Percentiles rank a stretch among this genome's conserved stretches.
These are phyloP conservation scores for Symbiodinium natans DNA, from an alignment of 73 alveolate genomes.

Conservation along the genomic window DNA sequence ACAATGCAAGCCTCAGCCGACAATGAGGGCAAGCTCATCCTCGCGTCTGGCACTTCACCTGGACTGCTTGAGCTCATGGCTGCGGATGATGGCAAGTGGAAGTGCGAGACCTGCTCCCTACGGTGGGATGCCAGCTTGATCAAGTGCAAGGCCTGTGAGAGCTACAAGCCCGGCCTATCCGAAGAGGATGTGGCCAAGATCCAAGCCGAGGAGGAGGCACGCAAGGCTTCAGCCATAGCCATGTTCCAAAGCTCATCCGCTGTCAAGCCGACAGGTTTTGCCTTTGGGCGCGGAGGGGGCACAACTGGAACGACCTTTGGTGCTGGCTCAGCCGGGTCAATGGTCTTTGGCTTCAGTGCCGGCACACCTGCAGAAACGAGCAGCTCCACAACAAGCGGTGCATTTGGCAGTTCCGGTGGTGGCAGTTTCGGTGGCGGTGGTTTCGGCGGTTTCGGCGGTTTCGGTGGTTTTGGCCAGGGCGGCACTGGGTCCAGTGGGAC, in stretches of 20 bases:
- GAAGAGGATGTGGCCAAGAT: slow-evolving; percentile 32
- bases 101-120: slow-evolving; percentile 73
- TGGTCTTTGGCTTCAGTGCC: slow-evolving; percentile 39
- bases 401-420: no score
- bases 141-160: slow-evolving; percentile 79
- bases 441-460: background rate
- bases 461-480: slow-evolving; percentile 35
- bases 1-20: background rate
- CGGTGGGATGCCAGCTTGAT: slow-evolving; percentile 10
- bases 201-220: slow-evolving; percentile 59
- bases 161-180: slow-evolving; percentile 78
- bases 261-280: background rate
- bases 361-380: background rate
- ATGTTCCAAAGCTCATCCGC: slow-evolving; percentile 25
- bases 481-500: no score
- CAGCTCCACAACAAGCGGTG: no score
- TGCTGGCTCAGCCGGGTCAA: background rate
- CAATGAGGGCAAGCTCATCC: background rate
- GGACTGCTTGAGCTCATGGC: background rate
- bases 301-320: slow-evolving; percentile 14
- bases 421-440: no score
- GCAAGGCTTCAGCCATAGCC: slow-evolving; percentile 22
- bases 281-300: no score
- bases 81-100: slow-evolving; percentile 75
- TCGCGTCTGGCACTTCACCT: background rate